Percentiles rank a stretch among this genome's conserved stretches.
These are phyloP conservation scores for Xylariales sp. DNA, from an alignment of 2,329 filamentous ascomycete species.

Conservation along the genomic window DNA sequence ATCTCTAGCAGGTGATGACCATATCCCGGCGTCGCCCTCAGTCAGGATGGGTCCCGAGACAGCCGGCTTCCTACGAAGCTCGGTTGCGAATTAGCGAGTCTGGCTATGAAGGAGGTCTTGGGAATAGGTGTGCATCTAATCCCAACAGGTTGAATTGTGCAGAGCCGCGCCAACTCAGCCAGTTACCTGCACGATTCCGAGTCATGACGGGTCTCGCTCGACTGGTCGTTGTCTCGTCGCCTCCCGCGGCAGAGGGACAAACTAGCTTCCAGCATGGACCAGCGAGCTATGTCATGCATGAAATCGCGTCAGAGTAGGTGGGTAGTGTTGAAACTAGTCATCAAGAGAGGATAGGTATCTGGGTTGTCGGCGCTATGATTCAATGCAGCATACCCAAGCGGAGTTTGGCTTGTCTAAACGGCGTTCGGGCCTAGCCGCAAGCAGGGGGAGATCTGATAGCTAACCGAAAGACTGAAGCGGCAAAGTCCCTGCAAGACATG, in stretches of 20 bases:
- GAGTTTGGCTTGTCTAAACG: constrained; percentile 2
- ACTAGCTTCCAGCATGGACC: neutral
- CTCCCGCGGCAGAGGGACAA: neutral
- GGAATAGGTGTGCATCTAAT: too few relatives aligned
- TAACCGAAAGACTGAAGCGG: constrained; percentile 4
- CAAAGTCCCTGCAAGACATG: neutral
- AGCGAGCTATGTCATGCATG: constrained; percentile 1
- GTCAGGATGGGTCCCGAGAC: too few relatives aligned
- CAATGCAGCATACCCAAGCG: constrained; percentile 3
- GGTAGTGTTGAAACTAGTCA: too few relatives aligned
- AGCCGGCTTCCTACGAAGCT: too few relatives aligned
- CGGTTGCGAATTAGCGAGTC: too few relatives aligned
- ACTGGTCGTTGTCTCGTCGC: neutral
- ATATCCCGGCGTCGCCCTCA: too few relatives aligned
- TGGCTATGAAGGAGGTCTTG: too few relatives aligned
- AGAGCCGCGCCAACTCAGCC: neutral
- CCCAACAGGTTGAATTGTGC: too few relatives aligned
- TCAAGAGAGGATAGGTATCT: neutral
- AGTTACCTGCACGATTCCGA: neutral
- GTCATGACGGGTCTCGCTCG: neutral
- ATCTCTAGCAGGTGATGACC: too few relatives aligned
- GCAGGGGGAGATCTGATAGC: constrained; percentile 9
- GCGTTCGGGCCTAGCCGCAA: constrained; percentile 8
- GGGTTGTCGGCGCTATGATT: neutral
- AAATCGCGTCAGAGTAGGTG: constrained; percentile 16